Base-by-base conservation (phyloP, 2,329 filamentous ascomycete species). In the Xylaria sp. region DNA sequence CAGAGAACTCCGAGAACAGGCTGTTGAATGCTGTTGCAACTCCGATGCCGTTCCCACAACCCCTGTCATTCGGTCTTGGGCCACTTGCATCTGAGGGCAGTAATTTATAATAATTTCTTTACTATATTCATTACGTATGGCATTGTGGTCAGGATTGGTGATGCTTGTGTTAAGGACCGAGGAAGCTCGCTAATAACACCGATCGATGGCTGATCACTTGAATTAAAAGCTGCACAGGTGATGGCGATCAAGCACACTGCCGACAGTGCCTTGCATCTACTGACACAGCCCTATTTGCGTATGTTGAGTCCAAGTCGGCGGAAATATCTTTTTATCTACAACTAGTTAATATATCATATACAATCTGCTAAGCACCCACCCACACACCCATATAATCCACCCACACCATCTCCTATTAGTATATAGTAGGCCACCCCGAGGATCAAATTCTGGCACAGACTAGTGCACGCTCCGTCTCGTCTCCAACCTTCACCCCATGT, bases 401-500 rank as follows among this genome's bases (percentile, higher is more conserved):
- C 41, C 55, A 61, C 54, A 60, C 55, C 57, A 41, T 51, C 46
- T 31, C 43, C 43, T 64, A 15, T 55, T 49, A 49, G 41, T 62
- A 67, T 62, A 58, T 58, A 39, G 52, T 51, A 48, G 23, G 41
- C 43, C 13, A 59, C 54, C 31, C 31, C 48, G 41, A 48, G 41
- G 49, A 10, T 9, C 51, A 39, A n/a, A 13, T n/a, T 46, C 41
- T 18, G 39, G 18, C 41, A 43, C 33, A 55, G 52, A 56, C 52
- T 36, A 31, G 64, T 49, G 43, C 46, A 64, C 36, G 49, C 55
- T 59, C 66, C 56, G 48, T 31, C 6, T 48, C 49, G 33, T 59
- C 67, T 69, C 58, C 58, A 69, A 54, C 58, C 48, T 48, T 54
- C 46, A 25, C 62, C 52, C 57, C 57, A 66, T 68, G 62, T 57